Conservation (phyloP, 2,329 filamentous ascomycete genomes). For the Dothistroma septosporum region DNA sequence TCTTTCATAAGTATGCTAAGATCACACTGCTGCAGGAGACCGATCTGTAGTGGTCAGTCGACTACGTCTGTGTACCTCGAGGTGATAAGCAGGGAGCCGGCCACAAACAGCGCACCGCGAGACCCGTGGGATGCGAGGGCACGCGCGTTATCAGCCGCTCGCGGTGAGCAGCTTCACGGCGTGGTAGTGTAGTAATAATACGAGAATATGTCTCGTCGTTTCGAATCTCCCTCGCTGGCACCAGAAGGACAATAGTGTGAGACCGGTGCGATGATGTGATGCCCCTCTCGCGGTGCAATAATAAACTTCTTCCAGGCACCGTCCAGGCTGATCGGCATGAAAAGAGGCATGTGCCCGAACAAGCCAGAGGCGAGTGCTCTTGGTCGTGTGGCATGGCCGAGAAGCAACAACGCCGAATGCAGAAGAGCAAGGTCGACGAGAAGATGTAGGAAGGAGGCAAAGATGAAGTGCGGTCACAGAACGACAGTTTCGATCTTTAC, state of each 20-base stretch:
- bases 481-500: no score
- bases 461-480: no score
- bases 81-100: background rate
- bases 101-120: background rate
- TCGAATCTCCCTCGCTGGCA: background rate
- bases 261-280: background rate
- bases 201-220: background rate
- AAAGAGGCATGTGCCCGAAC: no score
- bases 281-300: background rate
- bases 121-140: background rate
- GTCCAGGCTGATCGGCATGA: background rate
- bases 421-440: no score
- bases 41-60: background rate
- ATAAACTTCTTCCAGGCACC: background rate
- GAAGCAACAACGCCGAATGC: no score
- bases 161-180: background rate
- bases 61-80: background rate
- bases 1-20: background rate
- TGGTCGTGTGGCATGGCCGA: background rate
- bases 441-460: no score
- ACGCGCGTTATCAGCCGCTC: background rate
- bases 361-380: background rate
- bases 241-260: background rate
- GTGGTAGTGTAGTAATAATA: background rate
- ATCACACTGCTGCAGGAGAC: background rate